A percentile compares a stretch with the other conserved stretches of the same genome.
Evolutionary conservation across 495 filamentous ascomycete genomes (phyloP).

Genomic region (Tuber indicum): DNA sequence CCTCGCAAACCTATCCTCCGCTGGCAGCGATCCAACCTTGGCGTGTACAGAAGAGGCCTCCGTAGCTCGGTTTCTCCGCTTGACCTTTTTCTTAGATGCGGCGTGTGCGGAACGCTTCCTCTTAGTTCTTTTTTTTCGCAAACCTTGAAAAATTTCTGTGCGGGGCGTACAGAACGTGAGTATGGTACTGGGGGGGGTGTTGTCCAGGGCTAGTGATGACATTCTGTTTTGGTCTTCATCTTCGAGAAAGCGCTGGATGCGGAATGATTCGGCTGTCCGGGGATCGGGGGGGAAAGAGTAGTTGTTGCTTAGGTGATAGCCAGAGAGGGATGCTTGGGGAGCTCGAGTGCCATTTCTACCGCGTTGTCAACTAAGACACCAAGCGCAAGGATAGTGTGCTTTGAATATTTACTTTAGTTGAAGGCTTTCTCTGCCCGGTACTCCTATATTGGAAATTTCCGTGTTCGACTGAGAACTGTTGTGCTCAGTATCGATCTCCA

Average conservation of each 20-base stretch:
- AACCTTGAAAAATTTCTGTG: not conserved
- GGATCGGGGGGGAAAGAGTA: not conserved
- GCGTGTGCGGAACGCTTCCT: not conserved
- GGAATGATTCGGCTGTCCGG: not conserved
- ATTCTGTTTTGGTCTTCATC: not conserved
- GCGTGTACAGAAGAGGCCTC: not conserved
- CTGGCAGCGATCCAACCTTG: not conserved
- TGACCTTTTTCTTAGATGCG: too few species aligned
- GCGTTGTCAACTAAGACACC: not conserved
- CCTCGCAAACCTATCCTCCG: not conserved
- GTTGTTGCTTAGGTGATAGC: not conserved
- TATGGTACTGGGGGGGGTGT: not conserved
- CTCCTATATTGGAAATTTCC: not conserved
- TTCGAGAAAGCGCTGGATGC: not conserved
- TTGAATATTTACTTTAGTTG: not conserved
- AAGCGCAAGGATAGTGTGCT: not conserved
- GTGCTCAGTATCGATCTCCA: not conserved
- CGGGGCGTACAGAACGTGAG: not conserved
- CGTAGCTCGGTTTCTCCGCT: not conserved
- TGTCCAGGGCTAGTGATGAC: not conserved
- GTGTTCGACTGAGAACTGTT: not conserved
- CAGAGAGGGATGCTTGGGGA: not conserved
- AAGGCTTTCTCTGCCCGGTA: not conserved
- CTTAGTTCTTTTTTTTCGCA: not conserved
- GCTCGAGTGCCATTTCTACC: not conserved